phyloP scores from a whole-genome alignment of 1,139 yeast genomes.

The Pichia sp. region DNA sequence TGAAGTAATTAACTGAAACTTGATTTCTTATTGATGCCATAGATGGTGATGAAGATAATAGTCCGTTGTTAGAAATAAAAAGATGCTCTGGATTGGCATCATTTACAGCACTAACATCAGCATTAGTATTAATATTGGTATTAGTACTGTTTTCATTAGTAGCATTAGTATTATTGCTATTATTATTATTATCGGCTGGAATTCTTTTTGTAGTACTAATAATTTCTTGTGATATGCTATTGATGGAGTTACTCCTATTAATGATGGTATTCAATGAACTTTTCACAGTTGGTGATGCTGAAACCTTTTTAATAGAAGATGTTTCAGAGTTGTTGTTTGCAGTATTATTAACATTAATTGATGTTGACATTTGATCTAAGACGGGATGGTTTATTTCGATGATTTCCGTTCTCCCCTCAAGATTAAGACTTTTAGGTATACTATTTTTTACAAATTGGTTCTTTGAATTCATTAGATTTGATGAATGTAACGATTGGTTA shows the following conservation, averaged over 20 bases:
- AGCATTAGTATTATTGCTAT: not conserved
- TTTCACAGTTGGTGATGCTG: slow-evolving; percentile 3
- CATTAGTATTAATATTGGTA: not conserved
- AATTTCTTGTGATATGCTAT: not conserved
- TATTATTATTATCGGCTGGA: not conserved
- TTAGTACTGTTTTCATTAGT: not conserved
- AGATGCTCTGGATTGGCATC: no score
- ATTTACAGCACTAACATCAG: no score
- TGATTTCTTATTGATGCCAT: slow-evolving; percentile 7
- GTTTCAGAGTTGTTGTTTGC: not conserved
- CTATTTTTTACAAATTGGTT: not conserved
- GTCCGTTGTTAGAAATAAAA: no score
- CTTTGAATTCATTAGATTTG: not conserved
- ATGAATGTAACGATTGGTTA: not conserved
- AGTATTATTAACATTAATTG: not conserved
- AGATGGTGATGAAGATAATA: slow-evolving; percentile 11
- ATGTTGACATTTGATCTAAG: slow-evolving; percentile 14
- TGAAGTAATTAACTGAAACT: not conserved
- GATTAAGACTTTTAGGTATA: not conserved
- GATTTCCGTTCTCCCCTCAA: no score
- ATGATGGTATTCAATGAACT: not conserved
- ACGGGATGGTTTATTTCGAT: slow-evolving; percentile 5
- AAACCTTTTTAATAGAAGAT: not conserved
- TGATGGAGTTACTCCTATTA: not conserved
- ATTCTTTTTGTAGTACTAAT: not conserved